Percentiles rank a stretch among this genome's conserved stretches.
Conservation (phyloP, 2,329 filamentous ascomycete genomes). For the Passalora sequoiae region DNA sequence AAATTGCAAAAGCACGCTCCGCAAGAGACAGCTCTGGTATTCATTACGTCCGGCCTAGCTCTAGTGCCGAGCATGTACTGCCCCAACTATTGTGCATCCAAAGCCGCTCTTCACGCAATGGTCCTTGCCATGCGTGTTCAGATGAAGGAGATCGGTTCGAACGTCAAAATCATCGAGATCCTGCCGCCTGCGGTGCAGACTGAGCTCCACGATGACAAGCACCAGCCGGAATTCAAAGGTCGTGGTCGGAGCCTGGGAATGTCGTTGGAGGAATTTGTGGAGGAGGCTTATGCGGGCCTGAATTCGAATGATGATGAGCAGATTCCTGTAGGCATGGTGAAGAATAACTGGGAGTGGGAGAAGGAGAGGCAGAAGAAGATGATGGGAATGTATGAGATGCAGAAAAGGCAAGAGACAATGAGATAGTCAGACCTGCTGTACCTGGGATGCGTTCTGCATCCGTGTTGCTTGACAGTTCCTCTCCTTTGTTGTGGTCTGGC, state of each 20-base stretch:
- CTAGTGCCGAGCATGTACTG: slow-evolving; percentile 46
- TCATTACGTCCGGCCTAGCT: slow-evolving; percentile 49
- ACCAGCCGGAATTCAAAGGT: slow-evolving; percentile 46
- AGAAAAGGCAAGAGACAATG: slow-evolving; percentile 4
- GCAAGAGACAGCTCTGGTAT: slow-evolving; percentile 40
- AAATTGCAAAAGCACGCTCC: slow-evolving; percentile 43
- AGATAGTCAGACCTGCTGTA: no score
- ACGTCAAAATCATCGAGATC: slow-evolving; percentile 52
- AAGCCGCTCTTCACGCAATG: slow-evolving; percentile 53
- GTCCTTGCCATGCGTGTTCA: slow-evolving; percentile 50
- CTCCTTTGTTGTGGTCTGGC: no score
- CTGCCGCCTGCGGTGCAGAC: slow-evolving; percentile 55
- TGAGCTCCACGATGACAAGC: slow-evolving; percentile 51
- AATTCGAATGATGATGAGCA: slow-evolving; percentile 46
- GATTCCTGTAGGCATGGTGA: slow-evolving; percentile 46
- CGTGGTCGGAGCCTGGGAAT: slow-evolving; percentile 49
- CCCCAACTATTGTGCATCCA: slow-evolving; percentile 52
- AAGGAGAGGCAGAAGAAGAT: slow-evolving; percentile 43
- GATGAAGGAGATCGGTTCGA: slow-evolving; percentile 41
- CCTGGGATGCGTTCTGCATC: no score
- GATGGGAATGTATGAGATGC: slow-evolving; percentile 23
- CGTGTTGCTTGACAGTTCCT: no score
- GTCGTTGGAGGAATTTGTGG: slow-evolving; percentile 49
- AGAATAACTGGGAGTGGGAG: slow-evolving; percentile 41
- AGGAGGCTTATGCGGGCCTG: slow-evolving; percentile 47